Conservation (phyloP, 176 grass and related monocot species). For the Avena sativa region DNA sequence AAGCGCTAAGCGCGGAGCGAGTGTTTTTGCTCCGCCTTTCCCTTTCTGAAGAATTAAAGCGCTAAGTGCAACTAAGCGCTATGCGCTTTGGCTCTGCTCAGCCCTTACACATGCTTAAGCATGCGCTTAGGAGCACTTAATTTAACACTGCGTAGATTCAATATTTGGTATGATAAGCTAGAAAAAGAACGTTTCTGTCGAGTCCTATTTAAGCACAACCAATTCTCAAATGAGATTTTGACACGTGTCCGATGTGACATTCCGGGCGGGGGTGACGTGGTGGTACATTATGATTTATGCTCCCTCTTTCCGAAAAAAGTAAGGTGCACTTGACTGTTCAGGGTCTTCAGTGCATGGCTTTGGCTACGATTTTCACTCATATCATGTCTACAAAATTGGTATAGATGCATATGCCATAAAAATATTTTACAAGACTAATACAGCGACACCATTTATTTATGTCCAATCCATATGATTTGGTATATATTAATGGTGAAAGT, state of each 20-base stretch:
- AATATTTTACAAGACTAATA: background rate
- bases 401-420: background rate
- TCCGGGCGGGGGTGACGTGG: background rate
- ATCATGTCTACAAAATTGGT: background rate
- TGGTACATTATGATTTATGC: background rate
- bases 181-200: background rate
- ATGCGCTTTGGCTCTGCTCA: too few species aligned
- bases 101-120: too few species aligned
- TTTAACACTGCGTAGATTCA: background rate
- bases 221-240: background rate
- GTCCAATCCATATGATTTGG: background rate
- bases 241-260: background rate
- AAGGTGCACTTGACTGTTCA: background rate
- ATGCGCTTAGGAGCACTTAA: too few species aligned
- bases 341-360: background rate
- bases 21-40: too few species aligned
- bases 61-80: too few species aligned
- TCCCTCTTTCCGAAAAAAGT: background rate
- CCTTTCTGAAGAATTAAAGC: too few species aligned
- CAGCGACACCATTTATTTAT: background rate
- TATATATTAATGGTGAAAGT: background rate
- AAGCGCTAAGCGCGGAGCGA: too few species aligned
- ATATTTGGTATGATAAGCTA: slow-evolving; percentile 30
- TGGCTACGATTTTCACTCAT: background rate
- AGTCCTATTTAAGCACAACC: slow-evolving; percentile 11